Conservation (phyloP, 371 early-diverging fungal species). For the Mortierella sp. region DNA sequence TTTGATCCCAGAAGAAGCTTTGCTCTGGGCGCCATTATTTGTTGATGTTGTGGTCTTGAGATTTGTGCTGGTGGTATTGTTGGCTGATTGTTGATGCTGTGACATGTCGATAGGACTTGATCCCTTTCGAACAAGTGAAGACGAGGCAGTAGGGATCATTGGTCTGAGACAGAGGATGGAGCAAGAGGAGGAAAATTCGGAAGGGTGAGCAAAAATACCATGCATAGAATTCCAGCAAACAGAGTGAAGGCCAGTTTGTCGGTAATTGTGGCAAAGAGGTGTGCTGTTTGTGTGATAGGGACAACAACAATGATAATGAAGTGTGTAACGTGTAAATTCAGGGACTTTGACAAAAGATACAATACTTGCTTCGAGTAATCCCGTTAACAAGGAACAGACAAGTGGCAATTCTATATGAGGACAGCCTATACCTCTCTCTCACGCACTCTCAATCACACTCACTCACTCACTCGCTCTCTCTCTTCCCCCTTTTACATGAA, state of each 20-base stretch:
- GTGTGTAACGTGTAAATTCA: conserved; percentile 3
- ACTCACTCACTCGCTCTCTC: no score
- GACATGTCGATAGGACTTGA: conserved; percentile 7
- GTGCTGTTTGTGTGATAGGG: neutral
- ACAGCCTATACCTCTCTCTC: no score
- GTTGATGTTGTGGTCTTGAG: neutral
- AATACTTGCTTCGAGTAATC: no score
- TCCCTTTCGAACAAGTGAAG: neutral
- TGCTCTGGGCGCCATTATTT: neutral
- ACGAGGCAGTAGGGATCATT: conserved; percentile 1
- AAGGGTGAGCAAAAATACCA: neutral
- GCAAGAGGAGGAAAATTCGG: neutral
- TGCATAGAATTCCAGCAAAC: neutral
- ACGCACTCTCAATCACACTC: no score
- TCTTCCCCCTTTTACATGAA: no score
- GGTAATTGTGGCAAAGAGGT: no score
- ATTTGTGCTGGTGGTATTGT: neutral
- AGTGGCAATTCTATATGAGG: no score
- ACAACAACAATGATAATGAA: neutral
- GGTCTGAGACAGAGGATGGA: neutral
- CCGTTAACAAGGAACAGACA: no score
- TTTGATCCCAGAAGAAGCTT: conserved; percentile 4
- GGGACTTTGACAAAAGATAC: neutral
- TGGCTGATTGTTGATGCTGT: conserved; percentile 1
- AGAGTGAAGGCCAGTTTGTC: no score